These are phyloP conservation scores for Fusarium camptoceras DNA, from an alignment of 2,329 filamentous ascomycete species.

Conservation along the genomic window DNA sequence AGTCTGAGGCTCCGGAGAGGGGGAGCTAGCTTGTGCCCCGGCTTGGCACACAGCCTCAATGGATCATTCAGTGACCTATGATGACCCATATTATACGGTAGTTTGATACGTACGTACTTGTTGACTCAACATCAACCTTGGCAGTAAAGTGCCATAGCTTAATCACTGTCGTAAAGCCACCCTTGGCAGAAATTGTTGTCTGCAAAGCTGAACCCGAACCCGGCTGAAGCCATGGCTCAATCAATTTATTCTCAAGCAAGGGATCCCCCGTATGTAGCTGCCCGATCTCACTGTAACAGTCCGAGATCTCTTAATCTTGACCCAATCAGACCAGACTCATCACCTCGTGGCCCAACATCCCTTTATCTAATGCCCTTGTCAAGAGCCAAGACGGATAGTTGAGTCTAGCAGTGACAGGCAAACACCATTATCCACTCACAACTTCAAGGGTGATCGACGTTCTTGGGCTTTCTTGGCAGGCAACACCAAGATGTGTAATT, in stretches of 20 bases:
- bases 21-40: constrained; percentile 16
- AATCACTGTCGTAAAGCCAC: constrained; percentile 5
- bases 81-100: background rate
- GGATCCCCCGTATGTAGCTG: constrained; percentile 32
- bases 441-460: constrained; percentile 43
- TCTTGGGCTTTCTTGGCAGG: constrained; percentile 39
- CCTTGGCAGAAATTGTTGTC: background rate
- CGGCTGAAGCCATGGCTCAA: too few relatives aligned
- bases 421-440: constrained; percentile 12
- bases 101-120: background rate
- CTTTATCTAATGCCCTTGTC: background rate
- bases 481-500: constrained; percentile 38
- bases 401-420: constrained; percentile 3
- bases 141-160: background rate
- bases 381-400: constrained; percentile 4
- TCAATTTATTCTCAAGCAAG: constrained; percentile 1
- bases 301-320: constrained; percentile 21
- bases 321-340: constrained; percentile 21
- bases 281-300: constrained; percentile 45
- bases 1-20: constrained; percentile 7
- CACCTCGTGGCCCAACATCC: constrained; percentile 39
- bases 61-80: too few relatives aligned
- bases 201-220: background rate
- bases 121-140: constrained; percentile 1
- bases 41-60: constrained; percentile 40